These are phyloP conservation scores for Penicillium bialowiezense DNA, from an alignment of 495 filamentous ascomycete genomes.

Conservation along the genomic window DNA sequence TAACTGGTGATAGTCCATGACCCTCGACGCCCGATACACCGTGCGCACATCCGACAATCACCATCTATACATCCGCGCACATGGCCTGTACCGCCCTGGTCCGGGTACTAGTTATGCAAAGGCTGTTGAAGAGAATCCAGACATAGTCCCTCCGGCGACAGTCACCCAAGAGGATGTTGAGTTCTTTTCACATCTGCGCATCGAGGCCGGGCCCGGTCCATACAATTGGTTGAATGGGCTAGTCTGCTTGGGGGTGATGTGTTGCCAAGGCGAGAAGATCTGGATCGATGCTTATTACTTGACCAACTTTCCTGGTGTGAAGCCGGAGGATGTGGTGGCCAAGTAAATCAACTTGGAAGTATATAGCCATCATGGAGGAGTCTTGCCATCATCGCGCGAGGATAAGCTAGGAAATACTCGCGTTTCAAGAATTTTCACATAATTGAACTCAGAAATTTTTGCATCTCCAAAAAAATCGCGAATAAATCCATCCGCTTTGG, in stretches of 20 bases:
- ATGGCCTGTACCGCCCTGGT: constrained; percentile 32
- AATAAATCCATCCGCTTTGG: no score
- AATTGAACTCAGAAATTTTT: no score
- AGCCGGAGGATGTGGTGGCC: constrained; percentile 30
- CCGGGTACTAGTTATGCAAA: constrained; percentile 29
- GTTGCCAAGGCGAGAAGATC: constrained; percentile 27
- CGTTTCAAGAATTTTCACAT: no score
- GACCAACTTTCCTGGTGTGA: constrained; percentile 28
- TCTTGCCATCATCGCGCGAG: no score
- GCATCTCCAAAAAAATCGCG: no score
- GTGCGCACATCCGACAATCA: constrained; percentile 24
- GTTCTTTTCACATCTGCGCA: constrained; percentile 31
- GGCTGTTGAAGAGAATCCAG: constrained; percentile 19
- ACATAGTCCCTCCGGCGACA: constrained; percentile 13
- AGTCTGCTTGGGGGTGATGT: constrained; percentile 34
- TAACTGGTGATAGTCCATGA: constrained; percentile 25
- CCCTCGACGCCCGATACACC: constrained; percentile 31
- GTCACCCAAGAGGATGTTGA: constrained; percentile 30
- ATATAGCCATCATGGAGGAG: no score
- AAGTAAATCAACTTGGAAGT: constrained; percentile 1
- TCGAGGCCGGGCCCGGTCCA: constrained; percentile 26
- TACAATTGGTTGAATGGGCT: constrained; percentile 37
- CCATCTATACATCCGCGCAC: constrained; percentile 31
- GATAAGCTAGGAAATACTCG: no score
- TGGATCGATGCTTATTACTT: constrained; percentile 35